Percentiles rank a stretch among this genome's conserved stretches.
These are phyloP conservation scores for Novakomyces olei DNA, from an alignment of 805 yeast species.

Conservation along the genomic window DNA sequence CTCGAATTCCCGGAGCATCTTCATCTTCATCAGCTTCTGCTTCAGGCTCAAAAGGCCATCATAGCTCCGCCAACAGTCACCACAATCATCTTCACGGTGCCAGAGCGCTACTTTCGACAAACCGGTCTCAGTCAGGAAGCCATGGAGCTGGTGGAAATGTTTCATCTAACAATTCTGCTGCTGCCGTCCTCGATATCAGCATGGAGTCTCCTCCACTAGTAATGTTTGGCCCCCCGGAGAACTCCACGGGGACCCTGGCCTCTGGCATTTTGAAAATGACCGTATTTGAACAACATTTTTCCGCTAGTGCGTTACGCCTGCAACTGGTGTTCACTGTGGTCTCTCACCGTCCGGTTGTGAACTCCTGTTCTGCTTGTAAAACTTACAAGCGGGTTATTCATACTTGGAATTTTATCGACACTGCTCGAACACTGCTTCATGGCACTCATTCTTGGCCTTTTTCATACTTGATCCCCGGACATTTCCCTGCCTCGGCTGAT, in stretches of 20 bases:
- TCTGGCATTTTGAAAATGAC: slow-evolving; percentile 54
- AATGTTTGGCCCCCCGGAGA: slow-evolving; percentile 55
- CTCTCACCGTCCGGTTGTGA: slow-evolving; percentile 41
- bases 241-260: slow-evolving; percentile 66
- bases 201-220: slow-evolving; percentile 84
- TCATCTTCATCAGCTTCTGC: too few relatives aligned
- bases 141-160: too few relatives aligned
- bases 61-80: too few relatives aligned
- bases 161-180: too few relatives aligned
- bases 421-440: slow-evolving; percentile 31
- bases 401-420: slow-evolving; percentile 63
- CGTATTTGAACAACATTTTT: slow-evolving; percentile 21
- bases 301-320: slow-evolving; percentile 36
- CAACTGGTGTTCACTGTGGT: slow-evolving; percentile 50
- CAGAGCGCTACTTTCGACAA: too few relatives aligned
- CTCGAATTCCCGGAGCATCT: too few relatives aligned
- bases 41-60: too few relatives aligned
- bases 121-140: too few relatives aligned
- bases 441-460: slow-evolving; percentile 82
- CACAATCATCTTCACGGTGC: too few relatives aligned
- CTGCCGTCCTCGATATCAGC: slow-evolving; percentile 21
- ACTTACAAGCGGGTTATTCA: slow-evolving; percentile 41
- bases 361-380: slow-evolving; percentile 37
- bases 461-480: slow-evolving; percentile 70
- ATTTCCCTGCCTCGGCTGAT: slow-evolving; percentile 51